Conservation (phyloP, 2,329 filamentous ascomycete species). For the Aspergillus oerlinghausenensis region DNA sequence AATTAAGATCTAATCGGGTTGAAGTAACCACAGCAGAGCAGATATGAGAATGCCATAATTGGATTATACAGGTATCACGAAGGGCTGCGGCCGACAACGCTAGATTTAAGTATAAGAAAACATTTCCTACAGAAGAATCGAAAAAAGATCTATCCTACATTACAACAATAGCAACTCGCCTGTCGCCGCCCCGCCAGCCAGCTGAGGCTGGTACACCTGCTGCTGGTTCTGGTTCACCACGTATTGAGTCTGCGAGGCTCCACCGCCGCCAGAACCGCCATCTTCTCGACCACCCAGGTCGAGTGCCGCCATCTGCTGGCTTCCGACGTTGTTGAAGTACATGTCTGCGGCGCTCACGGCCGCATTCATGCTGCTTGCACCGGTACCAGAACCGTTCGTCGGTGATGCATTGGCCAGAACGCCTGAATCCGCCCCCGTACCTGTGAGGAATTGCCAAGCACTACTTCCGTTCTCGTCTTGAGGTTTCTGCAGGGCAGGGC, state of each 20-base stretch:
- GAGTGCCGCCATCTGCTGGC: slow-evolving; percentile 69
- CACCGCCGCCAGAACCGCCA: slow-evolving; percentile 61
- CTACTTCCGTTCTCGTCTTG: slow-evolving; percentile 40
- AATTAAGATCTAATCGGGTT: not conserved
- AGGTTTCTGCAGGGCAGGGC: slow-evolving; percentile 76
- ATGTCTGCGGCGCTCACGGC: slow-evolving; percentile 82
- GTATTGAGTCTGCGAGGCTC: slow-evolving; percentile 47
- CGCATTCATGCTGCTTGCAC: slow-evolving; percentile 54
- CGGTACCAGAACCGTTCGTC: slow-evolving; percentile 21
- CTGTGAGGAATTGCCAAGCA: slow-evolving; percentile 20
- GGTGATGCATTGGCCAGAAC: slow-evolving; percentile 25
- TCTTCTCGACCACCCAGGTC: slow-evolving; percentile 60
- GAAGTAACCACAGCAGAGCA: not conserved
- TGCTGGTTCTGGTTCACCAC: slow-evolving; percentile 81
- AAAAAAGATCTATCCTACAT: slow-evolving; percentile 3
- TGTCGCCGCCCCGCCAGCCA: slow-evolving; percentile 60
- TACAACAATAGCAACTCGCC: slow-evolving; percentile 68
- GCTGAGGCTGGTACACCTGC: slow-evolving; percentile 66
- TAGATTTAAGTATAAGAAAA: not conserved
- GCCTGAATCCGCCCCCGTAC: slow-evolving; percentile 13
- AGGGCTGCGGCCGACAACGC: not conserved
- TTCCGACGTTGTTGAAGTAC: slow-evolving; percentile 78
- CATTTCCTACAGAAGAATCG: not conserved
- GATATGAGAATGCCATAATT: not conserved
- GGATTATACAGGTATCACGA: not conserved